Percentiles rank a stretch among this genome's conserved stretches.
phyloP scores from a whole-genome alignment of 768 basidiomycete genomes.

The Boletus subcaerulescens region DNA sequence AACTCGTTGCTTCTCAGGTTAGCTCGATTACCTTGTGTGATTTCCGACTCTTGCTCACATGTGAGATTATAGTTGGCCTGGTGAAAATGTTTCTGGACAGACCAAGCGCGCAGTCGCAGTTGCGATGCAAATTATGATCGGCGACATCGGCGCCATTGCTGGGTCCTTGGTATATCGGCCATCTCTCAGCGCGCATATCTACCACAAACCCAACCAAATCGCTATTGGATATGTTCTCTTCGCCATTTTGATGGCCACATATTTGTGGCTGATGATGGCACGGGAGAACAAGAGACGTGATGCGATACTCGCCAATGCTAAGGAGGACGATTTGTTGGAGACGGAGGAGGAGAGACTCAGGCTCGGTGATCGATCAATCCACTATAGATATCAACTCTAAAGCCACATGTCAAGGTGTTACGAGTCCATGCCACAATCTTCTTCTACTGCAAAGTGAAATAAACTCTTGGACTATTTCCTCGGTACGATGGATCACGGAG shows the following conservation, averaged over 20 bases:
- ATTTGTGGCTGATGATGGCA: slow-evolving; percentile 48
- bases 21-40: neutral
- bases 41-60: neutral
- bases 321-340: slow-evolving; percentile 4
- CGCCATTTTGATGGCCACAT: slow-evolving; percentile 40
- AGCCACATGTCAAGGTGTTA: neutral
- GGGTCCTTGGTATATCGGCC: slow-evolving; percentile 57
- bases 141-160: slow-evolving; percentile 57
- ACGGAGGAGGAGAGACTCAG: slow-evolving; percentile 22
- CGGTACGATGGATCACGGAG: too few relatives aligned
- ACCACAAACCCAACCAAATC: slow-evolving; percentile 55
- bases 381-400: slow-evolving; percentile 31
- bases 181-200: slow-evolving; percentile 42
- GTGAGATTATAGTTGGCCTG: slow-evolving; percentile 43
- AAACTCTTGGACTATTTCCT: too few relatives aligned
- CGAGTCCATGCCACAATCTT: too few relatives aligned
- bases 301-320: slow-evolving; percentile 13
- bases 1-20: slow-evolving; percentile 56
- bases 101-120: slow-evolving; percentile 63
- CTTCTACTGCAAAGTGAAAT: too few relatives aligned
- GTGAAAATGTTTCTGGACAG: slow-evolving; percentile 67
- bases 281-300: slow-evolving; percentile 49
- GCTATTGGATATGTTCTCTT: slow-evolving; percentile 59
- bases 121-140: slow-evolving; percentile 63
- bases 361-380: slow-evolving; percentile 30